Percentiles rank a stretch among this genome's conserved stretches.
phyloP scores from a whole-genome alignment of 441 rosid genomes.

The Corymbia citriodora region DNA sequence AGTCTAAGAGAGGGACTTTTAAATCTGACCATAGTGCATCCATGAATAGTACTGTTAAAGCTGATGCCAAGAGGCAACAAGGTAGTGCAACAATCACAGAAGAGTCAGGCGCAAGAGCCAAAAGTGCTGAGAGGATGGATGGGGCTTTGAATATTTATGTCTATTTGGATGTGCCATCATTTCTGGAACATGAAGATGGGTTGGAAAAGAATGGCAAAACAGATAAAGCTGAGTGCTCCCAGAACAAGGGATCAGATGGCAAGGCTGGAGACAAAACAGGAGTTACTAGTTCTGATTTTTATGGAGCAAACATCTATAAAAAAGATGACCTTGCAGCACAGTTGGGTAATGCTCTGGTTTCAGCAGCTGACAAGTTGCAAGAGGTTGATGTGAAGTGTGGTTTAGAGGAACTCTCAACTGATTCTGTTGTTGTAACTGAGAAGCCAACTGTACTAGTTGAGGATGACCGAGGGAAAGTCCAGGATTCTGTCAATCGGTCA shows the following conservation, averaged over 20 bases:
- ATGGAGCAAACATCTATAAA: neutral
- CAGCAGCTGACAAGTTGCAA: neutral
- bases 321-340: neutral
- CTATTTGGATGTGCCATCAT: slow-evolving; percentile 14
- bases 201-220: neutral
- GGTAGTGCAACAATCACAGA: neutral
- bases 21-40: neutral
- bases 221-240: neutral
- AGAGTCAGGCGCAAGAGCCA: neutral
- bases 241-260: neutral
- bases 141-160: neutral
- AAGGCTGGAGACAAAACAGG: neutral
- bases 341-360: neutral
- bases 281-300: neutral
- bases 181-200: slow-evolving; percentile 1
- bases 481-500: neutral
- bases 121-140: neutral
- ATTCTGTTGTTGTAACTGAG: neutral
- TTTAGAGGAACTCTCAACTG: neutral
- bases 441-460: neutral
- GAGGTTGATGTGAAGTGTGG: neutral
- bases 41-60: neutral
- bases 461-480: slow-evolving; percentile 7
- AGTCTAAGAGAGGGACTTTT: slow-evolving; percentile 6
- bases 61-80: slow-evolving; percentile 17